Evolutionary conservation across 176 grass and related monocot species (phyloP).

Genomic region (Zizania latifolia): DNA sequence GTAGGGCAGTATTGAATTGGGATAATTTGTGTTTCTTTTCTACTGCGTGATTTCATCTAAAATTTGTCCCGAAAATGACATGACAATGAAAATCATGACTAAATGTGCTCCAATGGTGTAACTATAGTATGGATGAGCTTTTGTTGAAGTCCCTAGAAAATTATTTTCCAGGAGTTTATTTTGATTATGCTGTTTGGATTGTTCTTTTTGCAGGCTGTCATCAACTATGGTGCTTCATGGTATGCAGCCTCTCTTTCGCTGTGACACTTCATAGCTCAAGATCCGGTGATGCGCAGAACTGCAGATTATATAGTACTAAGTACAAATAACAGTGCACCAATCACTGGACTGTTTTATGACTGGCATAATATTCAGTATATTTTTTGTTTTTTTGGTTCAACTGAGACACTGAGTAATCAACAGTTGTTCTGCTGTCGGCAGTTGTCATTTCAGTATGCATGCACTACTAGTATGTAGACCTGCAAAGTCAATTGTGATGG

Average conservation of each 20-base stretch:
- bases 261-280: background rate
- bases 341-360: background rate
- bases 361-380: background rate
- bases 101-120: background rate
- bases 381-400: background rate
- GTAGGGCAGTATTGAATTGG: background rate
- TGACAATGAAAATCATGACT: background rate
- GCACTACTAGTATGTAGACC: background rate
- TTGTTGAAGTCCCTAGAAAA: background rate
- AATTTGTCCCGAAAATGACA: background rate
- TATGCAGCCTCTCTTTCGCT: slow-evolving; percentile 32
- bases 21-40: background rate
- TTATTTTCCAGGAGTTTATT: background rate
- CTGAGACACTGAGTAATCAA: background rate
- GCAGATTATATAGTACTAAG: background rate
- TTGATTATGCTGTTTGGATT: slow-evolving; percentile 23
- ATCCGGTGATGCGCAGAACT: too few relatives aligned
- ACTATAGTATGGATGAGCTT: background rate
- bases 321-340: background rate
- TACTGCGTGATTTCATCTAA: background rate
- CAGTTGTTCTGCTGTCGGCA: background rate
- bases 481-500: background rate
- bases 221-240: slow-evolving; percentile 85
- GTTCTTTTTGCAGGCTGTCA: slow-evolving; percentile 52
- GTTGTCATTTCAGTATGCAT: background rate